Percentiles rank a stretch among this genome's conserved stretches.
phyloP scores from a whole-genome alignment of 306 rosid genomes.

The Nissolia schottii region DNA sequence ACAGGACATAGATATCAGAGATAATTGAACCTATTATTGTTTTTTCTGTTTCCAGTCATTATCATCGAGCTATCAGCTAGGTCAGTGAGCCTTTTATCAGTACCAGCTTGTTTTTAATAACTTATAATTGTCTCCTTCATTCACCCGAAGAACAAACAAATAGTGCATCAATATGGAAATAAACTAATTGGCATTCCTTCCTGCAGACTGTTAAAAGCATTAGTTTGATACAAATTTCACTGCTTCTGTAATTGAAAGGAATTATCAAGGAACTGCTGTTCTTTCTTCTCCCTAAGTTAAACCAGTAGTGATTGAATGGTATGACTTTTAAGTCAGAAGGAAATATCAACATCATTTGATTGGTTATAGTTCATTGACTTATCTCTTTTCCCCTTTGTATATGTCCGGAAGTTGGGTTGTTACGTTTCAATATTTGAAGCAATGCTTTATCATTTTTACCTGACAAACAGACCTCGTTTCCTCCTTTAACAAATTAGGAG shows the following conservation, averaged over 20 bases:
- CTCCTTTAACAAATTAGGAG: not conserved
- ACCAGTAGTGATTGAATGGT: not conserved
- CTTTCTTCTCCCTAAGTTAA: not conserved
- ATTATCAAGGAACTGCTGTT: not conserved
- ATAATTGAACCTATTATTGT: not conserved
- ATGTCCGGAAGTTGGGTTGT: not conserved
- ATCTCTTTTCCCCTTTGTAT: not conserved
- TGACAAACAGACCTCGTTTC: not conserved
- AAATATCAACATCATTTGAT: not conserved
- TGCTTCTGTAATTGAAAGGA: not conserved
- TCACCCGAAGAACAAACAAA: not conserved
- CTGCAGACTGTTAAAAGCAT: constrained; percentile 8
- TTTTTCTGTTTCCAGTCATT: constrained; percentile 9
- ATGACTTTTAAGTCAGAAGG: not conserved
- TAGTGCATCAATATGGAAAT: not conserved
- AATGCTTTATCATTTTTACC: not conserved
- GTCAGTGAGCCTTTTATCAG: not conserved
- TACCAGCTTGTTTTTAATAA: not conserved
- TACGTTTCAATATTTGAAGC: not conserved
- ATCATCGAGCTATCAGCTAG: constrained; percentile 14
- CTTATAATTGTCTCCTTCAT: not conserved
- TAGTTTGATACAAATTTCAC: not conserved
- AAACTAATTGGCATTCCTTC: not conserved
- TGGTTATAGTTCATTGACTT: not conserved
- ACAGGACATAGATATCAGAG: not conserved